Percentiles rank a stretch among this genome's conserved stretches.
phyloP scores from a whole-genome alignment of 352 stramenopile genomes.

The Plasmopara halstedii region DNA sequence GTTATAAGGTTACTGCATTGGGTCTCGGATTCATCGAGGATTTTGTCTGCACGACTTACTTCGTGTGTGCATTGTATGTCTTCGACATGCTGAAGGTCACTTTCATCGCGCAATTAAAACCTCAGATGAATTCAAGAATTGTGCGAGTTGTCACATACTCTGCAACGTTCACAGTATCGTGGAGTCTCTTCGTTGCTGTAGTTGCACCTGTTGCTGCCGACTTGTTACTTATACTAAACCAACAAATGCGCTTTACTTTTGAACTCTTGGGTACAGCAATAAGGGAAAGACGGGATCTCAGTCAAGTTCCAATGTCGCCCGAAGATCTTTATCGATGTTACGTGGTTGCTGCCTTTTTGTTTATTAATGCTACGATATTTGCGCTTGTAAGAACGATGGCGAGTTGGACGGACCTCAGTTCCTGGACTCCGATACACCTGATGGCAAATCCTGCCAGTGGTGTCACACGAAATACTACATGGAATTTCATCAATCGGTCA shows the following conservation, averaged over 20 bases:
- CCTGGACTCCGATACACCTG: constrained; percentile 11
- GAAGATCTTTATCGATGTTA: constrained; percentile 28
- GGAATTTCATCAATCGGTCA: constrained; percentile 4
- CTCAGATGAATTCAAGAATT: neutral
- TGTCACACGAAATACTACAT: neutral
- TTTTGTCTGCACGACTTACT: constrained; percentile 25
- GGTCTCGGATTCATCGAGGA: constrained; percentile 22
- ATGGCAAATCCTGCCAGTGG: neutral
- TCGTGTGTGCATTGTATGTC: constrained; percentile 16
- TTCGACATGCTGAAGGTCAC: constrained; percentile 12
- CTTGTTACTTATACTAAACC: constrained; percentile 27
- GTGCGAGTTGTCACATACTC: constrained; percentile 1
- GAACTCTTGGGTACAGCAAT: constrained; percentile 20
- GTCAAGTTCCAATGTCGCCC: constrained; percentile 22
- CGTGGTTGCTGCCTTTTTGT: constrained; percentile 7
- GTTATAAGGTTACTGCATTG: constrained; percentile 9
- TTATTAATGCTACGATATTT: constrained; percentile 10
- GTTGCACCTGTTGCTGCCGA: constrained; percentile 27
- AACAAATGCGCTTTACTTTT: constrained; percentile 32
- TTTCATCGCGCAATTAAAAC: neutral
- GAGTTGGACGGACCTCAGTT: constrained; percentile 11
- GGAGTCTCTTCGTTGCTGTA: constrained; percentile 19
- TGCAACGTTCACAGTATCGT: constrained; percentile 15
- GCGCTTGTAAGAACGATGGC: constrained; percentile 5
- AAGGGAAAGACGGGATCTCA: constrained; percentile 24